Percentiles rank a stretch among this genome's conserved stretches.
Evolutionary conservation across 768 basidiomycete genomes (phyloP).

Genomic region (Tricholoma furcatifolium): DNA sequence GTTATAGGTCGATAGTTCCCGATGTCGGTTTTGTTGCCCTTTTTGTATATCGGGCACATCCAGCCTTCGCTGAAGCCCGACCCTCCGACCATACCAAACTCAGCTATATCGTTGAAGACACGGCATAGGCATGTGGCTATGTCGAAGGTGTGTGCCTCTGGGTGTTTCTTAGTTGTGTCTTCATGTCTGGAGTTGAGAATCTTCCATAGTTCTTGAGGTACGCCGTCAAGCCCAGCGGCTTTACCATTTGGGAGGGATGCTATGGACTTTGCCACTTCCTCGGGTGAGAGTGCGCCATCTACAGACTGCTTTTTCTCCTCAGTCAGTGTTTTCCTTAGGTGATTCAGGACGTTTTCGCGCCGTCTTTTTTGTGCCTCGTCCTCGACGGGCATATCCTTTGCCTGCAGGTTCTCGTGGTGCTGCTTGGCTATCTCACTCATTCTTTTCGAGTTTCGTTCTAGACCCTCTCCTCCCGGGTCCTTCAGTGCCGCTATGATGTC

Average conservation of each 20-base stretch:
- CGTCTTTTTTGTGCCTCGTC: neutral
- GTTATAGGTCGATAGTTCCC: constrained; percentile 38
- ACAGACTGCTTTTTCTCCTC: neutral
- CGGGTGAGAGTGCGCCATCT: neutral
- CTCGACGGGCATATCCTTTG: neutral
- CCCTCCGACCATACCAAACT: constrained; percentile 10
- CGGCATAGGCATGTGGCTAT: constrained; percentile 5
- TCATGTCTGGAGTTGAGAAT: too few species aligned
- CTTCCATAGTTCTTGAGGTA: constrained; percentile 26
- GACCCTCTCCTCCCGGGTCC: neutral
- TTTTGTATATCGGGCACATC: constrained; percentile 44
- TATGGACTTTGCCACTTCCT: constrained; percentile 8
- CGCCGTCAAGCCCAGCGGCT: too few species aligned
- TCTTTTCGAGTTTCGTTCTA: neutral
- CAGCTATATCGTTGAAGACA: constrained; percentile 27
- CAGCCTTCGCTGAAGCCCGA: constrained; percentile 28
- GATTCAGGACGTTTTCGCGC: neutral
- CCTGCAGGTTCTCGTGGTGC: constrained; percentile 5
- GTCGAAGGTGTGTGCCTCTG: constrained; percentile 11
- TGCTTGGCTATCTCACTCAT: constrained; percentile 5
- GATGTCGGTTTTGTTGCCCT: constrained; percentile 28
- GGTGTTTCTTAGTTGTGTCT: constrained; percentile 2
- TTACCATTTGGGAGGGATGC: constrained; percentile 11
- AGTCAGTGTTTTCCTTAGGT: neutral
- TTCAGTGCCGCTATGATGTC: too few species aligned